Evolutionary conservation across 2,329 filamentous ascomycete genomes (phyloP).

Genomic region (Neonectria punicea): DNA sequence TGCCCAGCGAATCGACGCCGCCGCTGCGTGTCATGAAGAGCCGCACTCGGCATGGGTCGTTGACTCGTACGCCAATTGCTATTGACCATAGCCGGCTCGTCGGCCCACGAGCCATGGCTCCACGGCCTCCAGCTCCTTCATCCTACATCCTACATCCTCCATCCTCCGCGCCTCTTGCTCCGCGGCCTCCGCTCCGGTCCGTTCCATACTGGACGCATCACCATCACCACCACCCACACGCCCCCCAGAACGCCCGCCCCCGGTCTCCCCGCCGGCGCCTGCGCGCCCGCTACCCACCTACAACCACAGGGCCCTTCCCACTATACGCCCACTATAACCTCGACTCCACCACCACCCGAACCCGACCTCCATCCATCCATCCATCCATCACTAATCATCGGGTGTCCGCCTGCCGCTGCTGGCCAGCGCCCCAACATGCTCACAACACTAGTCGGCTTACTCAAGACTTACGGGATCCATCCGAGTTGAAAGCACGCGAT

Average conservation of each 20-base stretch:
- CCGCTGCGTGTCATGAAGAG: conserved; percentile 5
- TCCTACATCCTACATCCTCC: too few relatives aligned
- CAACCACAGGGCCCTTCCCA: neutral
- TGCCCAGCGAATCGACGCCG: neutral
- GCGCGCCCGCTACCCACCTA: neutral
- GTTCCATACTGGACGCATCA: neutral
- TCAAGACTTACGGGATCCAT: neutral
- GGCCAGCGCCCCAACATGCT: neutral
- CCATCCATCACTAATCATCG: neutral
- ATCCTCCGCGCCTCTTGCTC: neutral
- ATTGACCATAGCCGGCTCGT: neutral
- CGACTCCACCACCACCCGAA: neutral
- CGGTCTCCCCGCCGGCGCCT: neutral
- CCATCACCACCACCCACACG: neutral
- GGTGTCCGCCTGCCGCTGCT: neutral
- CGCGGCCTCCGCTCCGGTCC: neutral
- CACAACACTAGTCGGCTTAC: neutral
- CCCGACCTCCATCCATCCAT: too few relatives aligned
- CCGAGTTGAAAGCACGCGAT: neutral
- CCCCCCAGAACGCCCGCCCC: neutral
- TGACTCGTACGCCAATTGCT: neutral
- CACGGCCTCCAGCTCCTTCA: neutral
- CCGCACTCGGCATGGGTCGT: conserved; percentile 1
- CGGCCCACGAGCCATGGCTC: neutral
- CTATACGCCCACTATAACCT: neutral